Percentiles rank a stretch among this genome's conserved stretches.
Evolutionary conservation across 768 basidiomycete species (phyloP).

Genomic region (Boletus rubropictus): DNA sequence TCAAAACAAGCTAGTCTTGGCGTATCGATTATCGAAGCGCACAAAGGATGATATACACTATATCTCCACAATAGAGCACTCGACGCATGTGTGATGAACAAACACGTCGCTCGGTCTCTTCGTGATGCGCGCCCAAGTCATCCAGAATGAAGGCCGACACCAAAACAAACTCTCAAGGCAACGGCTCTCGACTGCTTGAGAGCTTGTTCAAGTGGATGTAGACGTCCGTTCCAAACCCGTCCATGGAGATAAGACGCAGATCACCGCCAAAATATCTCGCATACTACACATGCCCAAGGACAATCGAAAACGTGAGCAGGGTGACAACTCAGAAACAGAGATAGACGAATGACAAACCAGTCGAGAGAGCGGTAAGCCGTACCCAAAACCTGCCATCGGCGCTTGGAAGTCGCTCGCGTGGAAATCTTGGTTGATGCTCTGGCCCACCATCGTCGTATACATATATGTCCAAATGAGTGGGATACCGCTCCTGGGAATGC

Average conservation of each 20-base stretch:
- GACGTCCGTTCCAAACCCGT: slow-evolving; percentile 94
- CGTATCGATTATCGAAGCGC: not conserved
- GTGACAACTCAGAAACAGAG: slow-evolving; percentile 65
- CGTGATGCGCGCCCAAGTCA: not conserved
- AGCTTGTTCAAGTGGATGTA: slow-evolving; percentile 88
- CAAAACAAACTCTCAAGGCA: slow-evolving; percentile 12
- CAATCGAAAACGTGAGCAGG: slow-evolving; percentile 1
- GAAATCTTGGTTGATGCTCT: slow-evolving; percentile 72
- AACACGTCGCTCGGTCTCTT: not conserved
- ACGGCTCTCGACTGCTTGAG: slow-evolving; percentile 41
- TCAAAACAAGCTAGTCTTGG: slow-evolving; percentile 4
- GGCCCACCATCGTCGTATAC: slow-evolving; percentile 81
- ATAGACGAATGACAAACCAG: slow-evolving; percentile 49
- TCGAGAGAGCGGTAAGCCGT: slow-evolving; percentile 87
- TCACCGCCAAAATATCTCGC: slow-evolving; percentile 95
- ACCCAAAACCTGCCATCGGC: slow-evolving; percentile 97
- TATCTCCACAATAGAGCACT: not conserved
- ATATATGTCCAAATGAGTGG: slow-evolving; percentile 99
- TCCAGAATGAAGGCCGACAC: no score
- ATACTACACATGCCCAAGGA: slow-evolving; percentile 45
- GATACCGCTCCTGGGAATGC: slow-evolving; percentile 80
- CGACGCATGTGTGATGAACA: not conserved
- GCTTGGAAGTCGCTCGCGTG: slow-evolving; percentile 86
- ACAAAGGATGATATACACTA: slow-evolving; percentile 3
- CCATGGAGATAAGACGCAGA: slow-evolving; percentile 92